Base-by-base conservation (phyloP, 73 alveolate species). In the Paramecium sonneborni region DNA sequence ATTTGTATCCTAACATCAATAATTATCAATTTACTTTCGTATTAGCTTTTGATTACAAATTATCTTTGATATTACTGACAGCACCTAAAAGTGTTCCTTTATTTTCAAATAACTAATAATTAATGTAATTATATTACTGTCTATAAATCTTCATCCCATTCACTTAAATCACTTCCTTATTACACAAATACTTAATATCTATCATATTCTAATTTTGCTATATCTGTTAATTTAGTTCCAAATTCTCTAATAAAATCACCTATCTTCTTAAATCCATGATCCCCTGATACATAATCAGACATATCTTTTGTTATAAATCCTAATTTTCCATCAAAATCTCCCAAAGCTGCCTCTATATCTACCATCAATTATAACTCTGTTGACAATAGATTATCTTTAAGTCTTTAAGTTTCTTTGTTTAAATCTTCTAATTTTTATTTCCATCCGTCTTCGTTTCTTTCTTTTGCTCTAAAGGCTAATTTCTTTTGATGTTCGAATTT, bases 381-480 rank as follows among this genome's bases (percentile, higher is more conserved):
- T n/a, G 44, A 38, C 1, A 79, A 18, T 21, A 79, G 30, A 46
- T 46, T 44, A 24, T 79, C 90, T 12, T 79, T 79, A 14, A 79
- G 43, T 23, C 14, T 44, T 20, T 8, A 11, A 5, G 90, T 79
- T 43, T 79, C 69, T 79, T 44, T 23, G 8, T 24, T 15, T 34
- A 79, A 34, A 24, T 79, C 74, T 23, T 79, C 90, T 46, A 79
- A 79, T 5, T 46, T 24, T 24, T 79, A 32, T 44, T 41, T 79
- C 90, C 90, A 79, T 11, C 69, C 46, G 4, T 44, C 28, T 1
- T 79, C 72, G 41, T 79, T 24, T 24, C 55, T 46, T 6, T 79
- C 90, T 24, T 79, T 79, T 23, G 90, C 90, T 46, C 90, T 79
- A 43, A 79, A 79, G 18, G 90, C 90, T 24, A 79, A 79, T 44